Base-by-base conservation (phyloP, 1,284 basidiomycete species). In the Trametes versicolor region DNA sequence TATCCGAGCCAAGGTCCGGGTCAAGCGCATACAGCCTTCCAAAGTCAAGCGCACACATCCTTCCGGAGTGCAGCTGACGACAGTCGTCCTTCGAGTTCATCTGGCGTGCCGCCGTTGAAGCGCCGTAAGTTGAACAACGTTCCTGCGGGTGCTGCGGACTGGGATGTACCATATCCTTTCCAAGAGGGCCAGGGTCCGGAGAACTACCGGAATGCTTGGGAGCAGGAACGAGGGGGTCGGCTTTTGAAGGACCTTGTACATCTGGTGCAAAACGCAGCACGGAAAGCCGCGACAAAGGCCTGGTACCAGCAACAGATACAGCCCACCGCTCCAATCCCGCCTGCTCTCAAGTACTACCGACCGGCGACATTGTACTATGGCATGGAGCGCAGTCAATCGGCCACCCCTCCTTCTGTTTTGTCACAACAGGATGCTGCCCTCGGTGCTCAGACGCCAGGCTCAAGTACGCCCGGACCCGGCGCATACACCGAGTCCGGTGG, bases 151-250 rank as follows among this genome's bases (percentile, higher is more conserved):
- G 92, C 92, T 8, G 81, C 75, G 4, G 90, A 92, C 73, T 93
- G 92, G 92, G 90, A 93, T 70, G 84, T 92, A 0, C 92, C 91
- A 0, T 93, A 89, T 73, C 91, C 91, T 9, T 93, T 93, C 68
- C 77, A 80, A 21, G 77, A 81, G 45, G 91, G 90, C 32, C 88
- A 93, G 70, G 91, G 89, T 1, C 89, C 92, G 0, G 75, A 82
- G 23, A 78, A 81, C 23, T 93, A 92, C 73, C 80, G 78, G 8
- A 73, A 79, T 54, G 85, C 78, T 37, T 92, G 91, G 92, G 84
- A 87, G 66, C 81, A 78, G 57, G 83, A 89, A 47, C 83, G 91
- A 36, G 83, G 84, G 6, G 86, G 85, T 65, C 85, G 85, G 70
- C 78, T 93, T 25, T 78, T 91, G 23, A 78, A 80, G 4, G 87